phyloP scores from a whole-genome alignment of 148 eudicot genomes.

The Diospyros kaki region DNA sequence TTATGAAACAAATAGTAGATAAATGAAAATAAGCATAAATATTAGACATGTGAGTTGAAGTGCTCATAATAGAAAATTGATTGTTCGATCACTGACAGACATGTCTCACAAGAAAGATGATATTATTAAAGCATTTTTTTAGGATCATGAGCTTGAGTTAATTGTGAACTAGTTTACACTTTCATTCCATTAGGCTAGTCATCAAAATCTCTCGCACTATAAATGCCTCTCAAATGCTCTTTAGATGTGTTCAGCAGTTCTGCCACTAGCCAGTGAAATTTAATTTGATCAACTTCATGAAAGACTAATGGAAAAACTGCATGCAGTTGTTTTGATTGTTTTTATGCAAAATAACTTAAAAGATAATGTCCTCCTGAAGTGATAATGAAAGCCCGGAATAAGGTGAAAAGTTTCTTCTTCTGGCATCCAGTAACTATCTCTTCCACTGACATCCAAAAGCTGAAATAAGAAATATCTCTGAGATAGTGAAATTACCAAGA shows the following conservation, averaged over 20 bases:
- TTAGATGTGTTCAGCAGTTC: background rate
- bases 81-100: background rate
- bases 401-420: background rate
- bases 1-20: background rate
- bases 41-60: too few species aligned
- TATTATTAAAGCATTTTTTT: background rate
- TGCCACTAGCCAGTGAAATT: background rate
- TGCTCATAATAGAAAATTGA: background rate
- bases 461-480: background rate
- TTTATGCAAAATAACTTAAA: background rate
- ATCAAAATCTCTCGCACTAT: background rate
- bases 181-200: background rate
- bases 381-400: too few species aligned
- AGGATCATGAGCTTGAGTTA: background rate
- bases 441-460: constrained; percentile 5
- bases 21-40: background rate
- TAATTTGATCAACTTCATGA: background rate
- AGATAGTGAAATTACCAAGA: constrained; percentile 57
- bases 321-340: background rate
- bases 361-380: too few species aligned
- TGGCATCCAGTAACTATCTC: background rate
- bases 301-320: too few species aligned
- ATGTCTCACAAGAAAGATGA: background rate
- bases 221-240: background rate
- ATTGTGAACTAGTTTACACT: background rate